Evolutionary conservation across 495 filamentous ascomycete species (phyloP), one percentile per base, ranked within the genome.

Genomic region (Penicillium robsamsonii): DNA sequence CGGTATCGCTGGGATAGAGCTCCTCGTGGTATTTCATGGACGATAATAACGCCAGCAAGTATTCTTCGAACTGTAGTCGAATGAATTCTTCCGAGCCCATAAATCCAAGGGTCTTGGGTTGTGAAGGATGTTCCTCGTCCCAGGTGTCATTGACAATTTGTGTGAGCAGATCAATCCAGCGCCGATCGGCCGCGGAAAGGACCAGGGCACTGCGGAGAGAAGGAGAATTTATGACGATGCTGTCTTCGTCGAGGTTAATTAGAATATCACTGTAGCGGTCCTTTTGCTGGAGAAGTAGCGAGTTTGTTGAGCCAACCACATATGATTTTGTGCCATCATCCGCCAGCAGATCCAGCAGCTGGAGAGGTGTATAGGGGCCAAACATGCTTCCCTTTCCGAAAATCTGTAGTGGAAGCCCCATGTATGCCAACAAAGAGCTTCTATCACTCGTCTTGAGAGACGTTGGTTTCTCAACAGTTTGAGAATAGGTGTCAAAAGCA

Each of bases 51-150:
- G 93, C 91, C 7, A 97, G 79, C 17, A 97, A 79, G 64, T 98
- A 98, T 68, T 97, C 95, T 75, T 98, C 94, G 57, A 98, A 98
- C 63, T 98, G 94, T 7, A 97, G 83, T 18, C 94, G 84, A 64
- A 98, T 97, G 68, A 97, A 97, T 67, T 97, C 95, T 75, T 98
- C 94, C 56, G 92, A 96, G 49, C 94, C 94, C 62, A 91, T 87
- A 66, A 96, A 98, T 17, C 92, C 93, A 77, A 96, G 87, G 7
- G 91, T 96, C 62, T 92, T 96, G 15, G 94, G 94, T 41, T 88
- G 83, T 48, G 84, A 79, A 7, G 94, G 94, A 70, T 97, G 92
- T 6, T 84, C 76, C 37, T 96, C 90, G 71, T 97, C 93, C 94
- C 94, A 98, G 1, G 92, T 96, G 55, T 97, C 92, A 62, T 91